Evolutionary conservation across 805 yeast genomes (phyloP), one percentile per base, ranked within the genome.

Genomic region (Schwanniomyces vanrijiae): DNA sequence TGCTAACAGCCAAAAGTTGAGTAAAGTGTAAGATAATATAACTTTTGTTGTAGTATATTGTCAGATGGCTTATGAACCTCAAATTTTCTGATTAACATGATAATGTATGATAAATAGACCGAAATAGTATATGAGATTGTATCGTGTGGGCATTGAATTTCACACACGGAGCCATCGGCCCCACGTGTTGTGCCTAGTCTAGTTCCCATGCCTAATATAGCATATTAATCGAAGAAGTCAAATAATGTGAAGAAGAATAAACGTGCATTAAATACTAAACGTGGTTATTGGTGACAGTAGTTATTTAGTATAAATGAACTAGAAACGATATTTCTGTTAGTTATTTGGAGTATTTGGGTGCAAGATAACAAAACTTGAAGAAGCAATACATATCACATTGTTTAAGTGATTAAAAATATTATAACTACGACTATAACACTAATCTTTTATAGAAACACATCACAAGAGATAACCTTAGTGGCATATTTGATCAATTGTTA

Each of bases 241-340:
- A 31, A 31, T 14, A 14, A 31, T 18, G 35, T 31, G 8, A 14
- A 14, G 18, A 14, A 14, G 19, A 18, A 16, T 31, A 37, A 37
- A 37, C 39, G 39, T 37, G 39, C 39, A 20, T 37, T 16, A 11
- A 37, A 20, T 37, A 37, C 25, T 37, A 14, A 37, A 37, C 39
- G 39, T 37, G 39, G 39, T 20, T 6, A 13, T 10, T 13, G 19
- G 33, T 28, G 13, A 28, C 33, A 28, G 25, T 13, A 31, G 7
- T 11, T 16, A 3, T 16, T 7, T 16, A 16, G 35, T 31, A 31
- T 31, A 31, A 31, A 31, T 31, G 35, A 31, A 31, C 35, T 31
- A 31, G 35, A 14, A 20, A 14, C 19, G 35, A 20, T 14, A 16
- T 7, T 6, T 31, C 35, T 31, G 20, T 16, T 31, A n/a, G 35